A percentile compares a stretch with the other conserved stretches of the same genome.
These are phyloP conservation scores for Plasmodium reichenowi DNA, from an alignment of 169 alveolate species.

Conservation along the genomic window DNA sequence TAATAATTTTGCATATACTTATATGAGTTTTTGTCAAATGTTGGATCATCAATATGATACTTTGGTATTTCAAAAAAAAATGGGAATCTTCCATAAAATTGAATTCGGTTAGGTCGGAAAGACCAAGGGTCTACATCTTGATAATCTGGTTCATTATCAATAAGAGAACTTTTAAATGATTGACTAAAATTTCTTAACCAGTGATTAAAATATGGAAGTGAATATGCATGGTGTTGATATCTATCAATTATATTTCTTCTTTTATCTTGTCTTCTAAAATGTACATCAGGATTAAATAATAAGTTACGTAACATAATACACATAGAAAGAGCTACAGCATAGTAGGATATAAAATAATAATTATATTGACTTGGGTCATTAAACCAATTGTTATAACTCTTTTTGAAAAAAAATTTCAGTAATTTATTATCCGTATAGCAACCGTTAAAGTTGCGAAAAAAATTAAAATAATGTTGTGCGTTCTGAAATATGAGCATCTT, in stretches of 20 bases:
- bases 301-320: slow-evolving; percentile 49
- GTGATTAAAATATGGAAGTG: slow-evolving; percentile 85
- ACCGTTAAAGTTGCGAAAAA: slow-evolving; percentile 75
- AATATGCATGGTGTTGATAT: slow-evolving; percentile 83
- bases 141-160: slow-evolving; percentile 87
- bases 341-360: slow-evolving; percentile 81
- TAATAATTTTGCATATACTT: slow-evolving; percentile 82
- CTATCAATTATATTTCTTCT: slow-evolving; percentile 80
- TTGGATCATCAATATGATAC: slow-evolving; percentile 82
- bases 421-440: slow-evolving; percentile 84
- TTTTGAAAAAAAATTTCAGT: slow-evolving; percentile 83
- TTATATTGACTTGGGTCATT: slow-evolving; percentile 87
- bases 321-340: slow-evolving; percentile 62
- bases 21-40: slow-evolving; percentile 82
- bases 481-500: slow-evolving; percentile 70
- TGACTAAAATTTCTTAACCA: slow-evolving; percentile 81
- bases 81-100: slow-evolving; percentile 85
- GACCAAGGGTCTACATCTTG: slow-evolving; percentile 79
- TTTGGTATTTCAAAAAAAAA: slow-evolving; percentile 83
- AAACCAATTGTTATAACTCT: slow-evolving; percentile 85
- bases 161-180: slow-evolving; percentile 80
- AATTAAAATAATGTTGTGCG: slow-evolving; percentile 72
- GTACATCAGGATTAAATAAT: slow-evolving; percentile 75
- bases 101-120: slow-evolving; percentile 81
- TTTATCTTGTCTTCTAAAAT: slow-evolving; percentile 78